These are phyloP conservation scores for Ensete glaucum DNA, from an alignment of 176 grass and related monocot species.

Conservation along the genomic window DNA sequence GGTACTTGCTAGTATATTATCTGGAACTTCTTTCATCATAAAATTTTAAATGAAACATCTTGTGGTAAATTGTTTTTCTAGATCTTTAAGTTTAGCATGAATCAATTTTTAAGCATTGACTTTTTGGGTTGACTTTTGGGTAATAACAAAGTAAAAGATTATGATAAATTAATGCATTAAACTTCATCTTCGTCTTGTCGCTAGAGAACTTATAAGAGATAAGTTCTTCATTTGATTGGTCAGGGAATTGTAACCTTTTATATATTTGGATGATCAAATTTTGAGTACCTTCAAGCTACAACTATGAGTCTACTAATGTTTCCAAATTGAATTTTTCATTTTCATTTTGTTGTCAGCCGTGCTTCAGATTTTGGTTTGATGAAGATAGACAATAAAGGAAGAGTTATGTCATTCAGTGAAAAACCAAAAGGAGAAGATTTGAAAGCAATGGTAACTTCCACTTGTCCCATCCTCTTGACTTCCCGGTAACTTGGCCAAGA, in stretches of 20 bases:
- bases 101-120: neutral
- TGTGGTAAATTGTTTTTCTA: neutral
- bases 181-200: neutral
- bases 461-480: neutral
- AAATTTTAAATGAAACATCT: neutral
- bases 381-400: conserved; percentile 68
- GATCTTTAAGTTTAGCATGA: neutral
- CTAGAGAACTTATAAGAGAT: neutral
- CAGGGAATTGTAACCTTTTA: neutral
- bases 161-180: neutral
- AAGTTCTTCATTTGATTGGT: neutral
- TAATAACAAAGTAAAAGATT: neutral
- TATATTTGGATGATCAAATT: too few relatives aligned
- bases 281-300: neutral
- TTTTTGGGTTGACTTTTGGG: neutral
- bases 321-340: conserved; percentile 12
- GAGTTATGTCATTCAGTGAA: conserved; percentile 77
- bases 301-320: conserved; percentile 5
- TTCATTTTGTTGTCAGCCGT: conserved; percentile 36
- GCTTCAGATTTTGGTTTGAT: conserved; percentile 93
- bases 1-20: neutral
- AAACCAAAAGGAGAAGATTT: conserved; percentile 81
- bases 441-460: conserved; percentile 66
- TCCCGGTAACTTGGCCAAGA: neutral
- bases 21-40: neutral